A percentile compares a stretch with the other conserved stretches of the same genome.
Evolutionary conservation across 1,284 basidiomycete species (phyloP).

Genomic region (Schizophyllum amplum): DNA sequence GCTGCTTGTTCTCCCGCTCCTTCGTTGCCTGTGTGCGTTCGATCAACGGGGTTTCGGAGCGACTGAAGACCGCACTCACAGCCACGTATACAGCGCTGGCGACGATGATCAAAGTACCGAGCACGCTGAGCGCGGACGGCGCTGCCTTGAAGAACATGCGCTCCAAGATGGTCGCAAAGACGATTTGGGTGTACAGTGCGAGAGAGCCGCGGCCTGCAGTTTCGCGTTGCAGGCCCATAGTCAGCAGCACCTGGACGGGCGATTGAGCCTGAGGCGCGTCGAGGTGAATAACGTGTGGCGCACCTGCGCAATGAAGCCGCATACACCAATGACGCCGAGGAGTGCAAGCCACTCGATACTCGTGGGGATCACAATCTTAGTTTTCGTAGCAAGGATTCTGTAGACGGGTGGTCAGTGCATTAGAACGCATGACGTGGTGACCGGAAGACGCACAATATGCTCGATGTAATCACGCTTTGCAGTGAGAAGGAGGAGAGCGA

Average conservation of each 20-base stretch:
- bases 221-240: conserved; percentile 59
- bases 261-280: too few species aligned
- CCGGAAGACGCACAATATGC: conserved; percentile 33
- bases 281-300: too few species aligned
- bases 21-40: conserved; percentile 9
- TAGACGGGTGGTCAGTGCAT: conserved; percentile 4
- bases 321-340: conserved; percentile 41
- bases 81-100: conserved; percentile 53
- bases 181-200: conserved; percentile 56
- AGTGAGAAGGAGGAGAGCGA: conserved; percentile 62
- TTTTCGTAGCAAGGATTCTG: conserved; percentile 36
- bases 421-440: too few species aligned
- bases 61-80: conserved; percentile 25
- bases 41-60: neutral
- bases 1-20: conserved; percentile 1
- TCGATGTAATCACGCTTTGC: conserved; percentile 49
- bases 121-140: conserved; percentile 43
- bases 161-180: conserved; percentile 54
- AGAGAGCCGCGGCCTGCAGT: conserved; percentile 53
- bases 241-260: conserved; percentile 37
- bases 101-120: conserved; percentile 52
- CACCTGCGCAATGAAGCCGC: conserved; percentile 42
- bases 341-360: conserved; percentile 36
- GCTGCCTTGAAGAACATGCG: conserved; percentile 46
- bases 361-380: conserved; percentile 39